Evolutionary conservation across 495 filamentous ascomycete species (phyloP).

Genomic region (Filosporella fistucella): DNA sequence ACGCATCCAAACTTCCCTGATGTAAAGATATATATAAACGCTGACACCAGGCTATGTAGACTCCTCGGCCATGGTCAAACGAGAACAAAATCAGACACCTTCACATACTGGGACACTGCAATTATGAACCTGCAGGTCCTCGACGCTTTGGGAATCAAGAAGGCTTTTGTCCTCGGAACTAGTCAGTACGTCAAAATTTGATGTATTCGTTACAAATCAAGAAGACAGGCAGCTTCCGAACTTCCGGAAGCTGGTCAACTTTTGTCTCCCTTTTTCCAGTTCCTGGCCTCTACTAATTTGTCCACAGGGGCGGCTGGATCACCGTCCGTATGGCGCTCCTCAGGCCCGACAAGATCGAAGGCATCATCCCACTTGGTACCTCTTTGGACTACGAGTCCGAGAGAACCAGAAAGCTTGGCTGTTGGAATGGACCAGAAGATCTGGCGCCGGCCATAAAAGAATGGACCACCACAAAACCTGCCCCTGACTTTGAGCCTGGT

Average conservation of each 20-base stretch:
- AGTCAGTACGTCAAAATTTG: no score
- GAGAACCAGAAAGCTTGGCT: conserved; percentile 43
- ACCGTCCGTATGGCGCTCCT: conserved; percentile 54
- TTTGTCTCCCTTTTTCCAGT: no score
- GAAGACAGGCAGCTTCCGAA: no score
- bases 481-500: conserved; percentile 48
- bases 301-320: conserved; percentile 61
- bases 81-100: conserved; percentile 35
- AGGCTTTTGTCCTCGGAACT: conserved; percentile 54
- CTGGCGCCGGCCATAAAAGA: conserved; percentile 36
- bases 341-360: conserved; percentile 56
- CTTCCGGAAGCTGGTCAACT: no score
- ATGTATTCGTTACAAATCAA: no score
- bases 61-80: conserved; percentile 52
- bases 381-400: conserved; percentile 59
- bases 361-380: conserved; percentile 57
- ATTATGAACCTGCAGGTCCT: conserved; percentile 40
- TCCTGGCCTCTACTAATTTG: no score
- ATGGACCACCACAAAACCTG: conserved; percentile 39
- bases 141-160: conserved; percentile 47
- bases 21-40: no score
- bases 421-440: conserved; percentile 49
- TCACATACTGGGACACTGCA: conserved; percentile 53
- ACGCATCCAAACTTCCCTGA: no score
- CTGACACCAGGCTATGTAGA: no score